Evolutionary conservation across 2,329 filamentous ascomycete species (phyloP).

Genomic region (Sarocladium strictum): DNA sequence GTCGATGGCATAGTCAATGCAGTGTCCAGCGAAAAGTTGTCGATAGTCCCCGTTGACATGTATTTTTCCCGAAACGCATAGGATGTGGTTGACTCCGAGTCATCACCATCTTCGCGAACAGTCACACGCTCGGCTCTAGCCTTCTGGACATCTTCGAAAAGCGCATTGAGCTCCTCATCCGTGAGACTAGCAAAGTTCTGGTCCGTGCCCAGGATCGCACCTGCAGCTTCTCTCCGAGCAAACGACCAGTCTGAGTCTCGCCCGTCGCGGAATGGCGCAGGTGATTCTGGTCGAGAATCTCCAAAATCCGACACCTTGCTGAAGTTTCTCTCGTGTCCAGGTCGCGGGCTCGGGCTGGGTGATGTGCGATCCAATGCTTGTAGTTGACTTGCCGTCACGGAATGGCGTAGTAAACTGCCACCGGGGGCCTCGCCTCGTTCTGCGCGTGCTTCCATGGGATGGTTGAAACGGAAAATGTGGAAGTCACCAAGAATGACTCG

Average conservation of each 20-base stretch:
- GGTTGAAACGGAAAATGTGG: conserved; percentile 97
- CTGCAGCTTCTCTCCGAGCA: conserved; percentile 87
- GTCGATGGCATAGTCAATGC: conserved; percentile 91
- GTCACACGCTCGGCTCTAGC: conserved; percentile 72
- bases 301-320: conserved; percentile 79
- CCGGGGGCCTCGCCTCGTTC: conserved; percentile 78
- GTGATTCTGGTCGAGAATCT: conserved; percentile 74
- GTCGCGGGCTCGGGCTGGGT: conserved; percentile 58
- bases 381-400: conserved; percentile 58
- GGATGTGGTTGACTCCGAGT: conserved; percentile 82
- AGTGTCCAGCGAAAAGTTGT: conserved; percentile 95
- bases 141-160: conserved; percentile 91
- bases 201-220: conserved; percentile 81
- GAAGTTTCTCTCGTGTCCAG: conserved; percentile 69
- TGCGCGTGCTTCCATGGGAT: conserved; percentile 89
- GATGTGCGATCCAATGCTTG: conserved; percentile 49
- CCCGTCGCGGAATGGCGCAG: conserved; percentile 61
- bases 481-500: conserved; percentile 96
- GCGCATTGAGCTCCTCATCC: conserved; percentile 86
- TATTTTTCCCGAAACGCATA: conserved; percentile 92
- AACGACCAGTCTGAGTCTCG: conserved; percentile 93
- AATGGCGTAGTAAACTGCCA: conserved; percentile 78
- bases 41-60: conserved; percentile 86
- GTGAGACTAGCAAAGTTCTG: conserved; percentile 86
- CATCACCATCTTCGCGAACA: conserved; percentile 75